These are phyloP conservation scores for Nakazawaea anatomiae DNA, from an alignment of 805 yeast species.

Conservation along the genomic window DNA sequence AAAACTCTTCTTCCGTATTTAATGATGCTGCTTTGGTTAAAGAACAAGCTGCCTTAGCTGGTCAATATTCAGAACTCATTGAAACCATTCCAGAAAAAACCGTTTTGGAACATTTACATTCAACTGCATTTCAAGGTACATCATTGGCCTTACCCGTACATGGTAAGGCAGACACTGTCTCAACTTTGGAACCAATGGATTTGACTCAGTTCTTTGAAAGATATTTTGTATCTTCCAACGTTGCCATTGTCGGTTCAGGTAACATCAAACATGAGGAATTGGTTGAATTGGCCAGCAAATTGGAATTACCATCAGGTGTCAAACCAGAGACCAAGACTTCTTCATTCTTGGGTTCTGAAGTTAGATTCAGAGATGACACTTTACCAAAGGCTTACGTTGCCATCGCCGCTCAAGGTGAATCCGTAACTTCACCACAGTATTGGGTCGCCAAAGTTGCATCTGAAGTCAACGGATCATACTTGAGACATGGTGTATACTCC, in stretches of 20 bases:
- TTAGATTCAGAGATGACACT: conserved; percentile 85
- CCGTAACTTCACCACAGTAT: conserved; percentile 55
- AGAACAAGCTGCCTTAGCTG: conserved; percentile 39
- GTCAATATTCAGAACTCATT: conserved; percentile 41
- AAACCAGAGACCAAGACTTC: conserved; percentile 44
- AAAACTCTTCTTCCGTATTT: conserved; percentile 20
- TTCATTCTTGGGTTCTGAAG: conserved; percentile 78
- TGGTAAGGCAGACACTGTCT: conserved; percentile 67
- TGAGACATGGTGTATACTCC: conserved; percentile 48
- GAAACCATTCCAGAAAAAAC: conserved; percentile 51
- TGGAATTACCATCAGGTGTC: conserved; percentile 45
- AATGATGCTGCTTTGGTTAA: conserved; percentile 35
- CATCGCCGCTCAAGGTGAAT: conserved; percentile 71
- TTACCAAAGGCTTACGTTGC: conserved; percentile 74
- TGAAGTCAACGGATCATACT: conserved; percentile 51
- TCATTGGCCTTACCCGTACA: conserved; percentile 70
- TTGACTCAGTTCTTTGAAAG: conserved; percentile 47
- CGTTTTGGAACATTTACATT: conserved; percentile 70
- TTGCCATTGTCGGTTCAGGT: conserved; percentile 66
- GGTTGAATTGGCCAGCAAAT: conserved; percentile 56
- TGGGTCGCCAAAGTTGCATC: conserved; percentile 72
- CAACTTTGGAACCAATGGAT: conserved; percentile 54
- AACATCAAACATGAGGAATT: conserved; percentile 64
- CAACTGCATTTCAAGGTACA: conserved; percentile 85
- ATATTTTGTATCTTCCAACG: conserved; percentile 56